phyloP scores from a whole-genome alignment of 2,329 filamentous ascomycete genomes.

The Xylariaceae sp. region DNA sequence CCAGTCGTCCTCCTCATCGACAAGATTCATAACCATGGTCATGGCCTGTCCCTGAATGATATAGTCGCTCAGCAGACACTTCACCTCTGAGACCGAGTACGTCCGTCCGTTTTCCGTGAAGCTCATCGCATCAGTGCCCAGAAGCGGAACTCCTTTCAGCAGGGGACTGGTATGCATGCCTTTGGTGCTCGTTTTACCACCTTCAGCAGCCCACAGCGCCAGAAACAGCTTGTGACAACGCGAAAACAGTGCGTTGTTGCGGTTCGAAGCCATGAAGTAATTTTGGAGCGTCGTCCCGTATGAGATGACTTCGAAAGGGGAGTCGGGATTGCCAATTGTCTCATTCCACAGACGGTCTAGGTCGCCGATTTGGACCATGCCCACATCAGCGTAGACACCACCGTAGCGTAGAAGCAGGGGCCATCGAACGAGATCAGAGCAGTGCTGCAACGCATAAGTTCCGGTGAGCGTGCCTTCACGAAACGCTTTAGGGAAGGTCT shows the following conservation, averaged over 20 bases:
- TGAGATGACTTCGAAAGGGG: background rate
- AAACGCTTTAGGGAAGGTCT: slow-evolving; percentile 45
- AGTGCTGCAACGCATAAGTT: slow-evolving; percentile 46
- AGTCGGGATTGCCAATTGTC: slow-evolving; percentile 40
- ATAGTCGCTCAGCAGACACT: background rate
- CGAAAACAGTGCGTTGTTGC: background rate
- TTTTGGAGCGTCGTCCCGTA: background rate
- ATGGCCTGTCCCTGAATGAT: background rate
- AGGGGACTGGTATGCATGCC: background rate
- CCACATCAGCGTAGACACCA: slow-evolving; percentile 53
- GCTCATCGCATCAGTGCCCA: background rate
- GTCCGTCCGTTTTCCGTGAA: background rate
- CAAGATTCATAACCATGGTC: background rate
- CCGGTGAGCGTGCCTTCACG: slow-evolving; percentile 42
- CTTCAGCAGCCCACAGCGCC: background rate
- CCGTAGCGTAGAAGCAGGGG: slow-evolving; percentile 51
- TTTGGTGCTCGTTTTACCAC: background rate
- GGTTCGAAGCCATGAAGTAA: background rate
- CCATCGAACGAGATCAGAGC: slow-evolving; percentile 51
- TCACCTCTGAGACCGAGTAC: background rate
- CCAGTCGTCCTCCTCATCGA: background rate
- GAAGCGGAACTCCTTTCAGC: background rate
- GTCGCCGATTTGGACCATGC: slow-evolving; percentile 51
- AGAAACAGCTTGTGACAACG: background rate
- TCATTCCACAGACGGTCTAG: slow-evolving; percentile 47